Percentiles rank a stretch among this genome's conserved stretches.
phyloP scores from a whole-genome alignment of 768 basidiomycete genomes.

The Mycena rosella region DNA sequence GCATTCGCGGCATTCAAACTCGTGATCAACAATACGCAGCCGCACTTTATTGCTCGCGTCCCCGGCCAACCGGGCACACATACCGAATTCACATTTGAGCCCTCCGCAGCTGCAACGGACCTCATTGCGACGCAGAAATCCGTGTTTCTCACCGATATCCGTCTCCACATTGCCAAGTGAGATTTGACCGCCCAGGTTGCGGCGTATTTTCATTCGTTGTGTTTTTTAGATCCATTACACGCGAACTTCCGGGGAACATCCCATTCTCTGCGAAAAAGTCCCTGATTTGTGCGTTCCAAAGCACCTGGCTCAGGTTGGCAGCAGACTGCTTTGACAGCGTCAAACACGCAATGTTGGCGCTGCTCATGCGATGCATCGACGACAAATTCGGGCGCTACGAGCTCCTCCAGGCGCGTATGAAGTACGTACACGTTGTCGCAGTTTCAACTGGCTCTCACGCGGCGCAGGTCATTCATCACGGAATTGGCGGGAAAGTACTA shows the following conservation, averaged over 20 bases:
- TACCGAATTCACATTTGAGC: slow-evolving; percentile 24
- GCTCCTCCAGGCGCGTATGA: not conserved
- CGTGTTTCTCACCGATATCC: slow-evolving; percentile 49
- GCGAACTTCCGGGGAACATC: too few relatives aligned
- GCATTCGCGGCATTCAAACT: slow-evolving; percentile 45
- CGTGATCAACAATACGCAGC: slow-evolving; percentile 47
- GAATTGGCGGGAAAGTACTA: not conserved
- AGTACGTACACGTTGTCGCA: not conserved
- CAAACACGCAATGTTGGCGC: too few relatives aligned
- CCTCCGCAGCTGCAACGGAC: slow-evolving; percentile 29
- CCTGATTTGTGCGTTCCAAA: too few relatives aligned
- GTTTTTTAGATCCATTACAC: too few relatives aligned
- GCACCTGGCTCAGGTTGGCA: too few relatives aligned
- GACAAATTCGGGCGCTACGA: not conserved
- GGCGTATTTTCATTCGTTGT: not conserved
- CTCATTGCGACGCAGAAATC: slow-evolving; percentile 33
- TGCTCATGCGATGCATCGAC: too few relatives aligned
- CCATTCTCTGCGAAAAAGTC: too few relatives aligned
- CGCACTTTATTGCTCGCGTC: slow-evolving; percentile 48
- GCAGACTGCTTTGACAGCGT: too few relatives aligned
- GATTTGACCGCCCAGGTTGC: slow-evolving; percentile 7
- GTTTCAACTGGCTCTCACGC: not conserved
- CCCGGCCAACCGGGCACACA: not conserved
- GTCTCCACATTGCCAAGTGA: slow-evolving; percentile 48
- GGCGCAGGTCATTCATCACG: slow-evolving; percentile 29